Percentiles rank a stretch among this genome's conserved stretches.
Conservation (phyloP, 441 rosid species). For the Daphne laureola region DNA sequence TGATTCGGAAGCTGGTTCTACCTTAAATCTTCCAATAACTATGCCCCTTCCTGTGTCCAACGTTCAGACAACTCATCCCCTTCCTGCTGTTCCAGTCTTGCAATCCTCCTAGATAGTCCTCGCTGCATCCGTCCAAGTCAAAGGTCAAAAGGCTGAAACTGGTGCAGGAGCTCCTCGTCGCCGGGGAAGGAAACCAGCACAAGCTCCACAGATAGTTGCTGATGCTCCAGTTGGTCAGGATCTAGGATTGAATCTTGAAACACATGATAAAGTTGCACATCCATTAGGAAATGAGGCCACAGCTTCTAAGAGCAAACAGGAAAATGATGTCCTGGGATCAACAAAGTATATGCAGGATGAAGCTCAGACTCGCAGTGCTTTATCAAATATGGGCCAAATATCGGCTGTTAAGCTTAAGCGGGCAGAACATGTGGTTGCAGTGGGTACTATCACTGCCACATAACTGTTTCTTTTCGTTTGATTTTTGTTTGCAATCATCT, state of each 20-base stretch:
- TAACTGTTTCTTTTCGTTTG: constrained; percentile 3
- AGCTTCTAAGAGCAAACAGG: constrained; percentile 25
- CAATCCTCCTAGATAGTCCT: constrained; percentile 23
- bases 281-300: constrained; percentile 22
- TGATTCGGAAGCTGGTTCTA: constrained; percentile 23
- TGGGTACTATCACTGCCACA: constrained; percentile 20
- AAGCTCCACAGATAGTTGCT: constrained; percentile 28
- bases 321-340: constrained; percentile 23
- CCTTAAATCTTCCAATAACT: constrained; percentile 24
- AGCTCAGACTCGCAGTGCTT: constrained; percentile 12
- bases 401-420: constrained; percentile 16
- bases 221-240: constrained; percentile 48
- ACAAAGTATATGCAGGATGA: constrained; percentile 28
- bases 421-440: constrained; percentile 16
- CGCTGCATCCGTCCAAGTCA: constrained; percentile 29
- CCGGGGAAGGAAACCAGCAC: constrained; percentile 59
- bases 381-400: constrained; percentile 19
- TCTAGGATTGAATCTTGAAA: constrained; percentile 25
- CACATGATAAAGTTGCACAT: constrained; percentile 24
- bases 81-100: constrained; percentile 27
- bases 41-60: constrained; percentile 19
- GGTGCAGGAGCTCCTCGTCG: constrained; percentile 54
- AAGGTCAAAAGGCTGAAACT: constrained; percentile 45
- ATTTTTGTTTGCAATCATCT: background rate
- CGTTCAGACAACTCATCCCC: constrained; percentile 22